Evolutionary conservation across 2,329 filamentous ascomycete species (phyloP), one percentile per base, ranked within the genome.

Genomic region (Aureobasidium leucospermi): DNA sequence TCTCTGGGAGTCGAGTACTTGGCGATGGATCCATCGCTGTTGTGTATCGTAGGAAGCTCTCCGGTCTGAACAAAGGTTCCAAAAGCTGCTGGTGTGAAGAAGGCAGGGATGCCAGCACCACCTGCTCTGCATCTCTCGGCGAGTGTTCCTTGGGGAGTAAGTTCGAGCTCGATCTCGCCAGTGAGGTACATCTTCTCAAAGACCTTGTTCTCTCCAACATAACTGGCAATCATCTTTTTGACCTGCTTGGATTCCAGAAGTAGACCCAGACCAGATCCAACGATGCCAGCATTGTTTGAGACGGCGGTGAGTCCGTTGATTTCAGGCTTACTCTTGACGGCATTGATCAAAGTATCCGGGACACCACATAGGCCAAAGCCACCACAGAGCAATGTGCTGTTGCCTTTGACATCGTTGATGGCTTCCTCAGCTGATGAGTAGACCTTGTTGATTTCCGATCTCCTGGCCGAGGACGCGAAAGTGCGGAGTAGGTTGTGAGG

Each of bases 321-420:
- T 53, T 73, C 78, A 4, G 85, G 81, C 5, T 77, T 75, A 6
- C 84, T 84, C 67, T 84, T 79, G 41, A 93, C 81, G 15, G 86
- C 85, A 42, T 83, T 78, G 66, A 91, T 91, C 6, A 91, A 75
- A 0, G 88, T 90, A 68, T 90, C 87, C 79, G 70, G 65, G 16
- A 91, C 86, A 64, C 89, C 89, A 65, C 87, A 92, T 11, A 93
- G 80, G n/a, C 89, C 89, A 70, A 93, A 93, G 1, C 89, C 89
- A 15, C 88, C 86, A 68, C 88, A 90, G 59, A 93, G 76, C 38
- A 93, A 78, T 0, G 83, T 88, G 10, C 84, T 85, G 58, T 88
- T 83, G 66, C 87, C 86, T 69, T 85, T 78, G 60, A 92, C 76
- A 68, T 90, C 88, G 2, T 83, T 81, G 42, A 91, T 81, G 6